Percentiles rank a stretch among this genome's conserved stretches.
Conservation (phyloP, 257 asterid genomes). For the Rehmannia glutinosa region DNA sequence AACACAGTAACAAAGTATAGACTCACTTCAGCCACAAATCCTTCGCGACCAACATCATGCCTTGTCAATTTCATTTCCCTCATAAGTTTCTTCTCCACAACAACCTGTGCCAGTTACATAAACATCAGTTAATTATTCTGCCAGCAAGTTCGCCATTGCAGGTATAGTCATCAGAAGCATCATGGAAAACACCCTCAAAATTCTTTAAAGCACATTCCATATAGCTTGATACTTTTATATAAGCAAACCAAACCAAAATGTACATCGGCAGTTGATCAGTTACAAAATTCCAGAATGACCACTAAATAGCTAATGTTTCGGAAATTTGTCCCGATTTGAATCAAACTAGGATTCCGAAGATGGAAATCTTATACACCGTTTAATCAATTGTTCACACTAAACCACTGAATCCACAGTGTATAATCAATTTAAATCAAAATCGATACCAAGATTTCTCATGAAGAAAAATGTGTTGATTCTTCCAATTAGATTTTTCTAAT, state of each 20-base stretch:
- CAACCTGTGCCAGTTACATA: conserved; percentile 52
- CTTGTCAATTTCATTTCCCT: conserved; percentile 70
- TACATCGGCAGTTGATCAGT: background rate
- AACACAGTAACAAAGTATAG: background rate
- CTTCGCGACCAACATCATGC: conserved; percentile 81
- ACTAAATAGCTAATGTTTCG: background rate
- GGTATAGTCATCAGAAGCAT: conserved; percentile 4
- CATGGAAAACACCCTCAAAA: background rate
- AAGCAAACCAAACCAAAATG: background rate
- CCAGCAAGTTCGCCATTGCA: background rate
- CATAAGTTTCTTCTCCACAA: conserved; percentile 87
- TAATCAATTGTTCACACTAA: background rate
- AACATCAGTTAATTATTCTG: conserved; percentile 10
- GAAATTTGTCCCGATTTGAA: background rate
- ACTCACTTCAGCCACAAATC: conserved; percentile 72
- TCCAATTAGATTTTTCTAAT: background rate
- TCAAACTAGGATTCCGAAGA: background rate
- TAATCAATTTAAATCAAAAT: background rate
- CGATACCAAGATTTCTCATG: background rate
- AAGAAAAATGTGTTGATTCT: background rate
- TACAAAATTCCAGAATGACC: background rate
- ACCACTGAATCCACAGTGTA: background rate
- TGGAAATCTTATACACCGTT: background rate
- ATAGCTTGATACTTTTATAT: background rate
- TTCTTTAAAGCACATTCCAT: background rate